Conservation (phyloP, 148 eudicot species). For the Suaeda aralocaspica region DNA sequence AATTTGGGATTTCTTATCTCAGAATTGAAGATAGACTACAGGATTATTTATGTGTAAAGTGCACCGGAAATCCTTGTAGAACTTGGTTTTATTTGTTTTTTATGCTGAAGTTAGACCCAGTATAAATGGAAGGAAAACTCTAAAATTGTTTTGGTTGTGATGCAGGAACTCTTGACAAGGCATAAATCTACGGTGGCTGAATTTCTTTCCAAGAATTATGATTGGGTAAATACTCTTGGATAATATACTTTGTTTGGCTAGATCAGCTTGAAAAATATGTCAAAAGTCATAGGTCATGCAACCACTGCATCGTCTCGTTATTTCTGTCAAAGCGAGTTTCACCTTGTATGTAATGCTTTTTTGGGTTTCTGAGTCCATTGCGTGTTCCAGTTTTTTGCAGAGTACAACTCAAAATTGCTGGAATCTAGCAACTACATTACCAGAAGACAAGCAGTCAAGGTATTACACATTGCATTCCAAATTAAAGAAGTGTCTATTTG, state of each 20-base stretch:
- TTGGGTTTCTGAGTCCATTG: constrained; percentile 1
- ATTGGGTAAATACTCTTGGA: constrained; percentile 54
- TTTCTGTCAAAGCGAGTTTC: too few relatives aligned
- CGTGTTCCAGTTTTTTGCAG: constrained; percentile 38
- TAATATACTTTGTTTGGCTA: background rate
- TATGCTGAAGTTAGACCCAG: background rate
- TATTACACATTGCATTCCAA: constrained; percentile 11
- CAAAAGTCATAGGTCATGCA: background rate
- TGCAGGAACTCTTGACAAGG: constrained; percentile 95
- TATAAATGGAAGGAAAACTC: background rate
- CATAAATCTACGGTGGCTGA: constrained; percentile 98
- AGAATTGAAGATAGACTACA: background rate
- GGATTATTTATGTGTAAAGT: background rate
- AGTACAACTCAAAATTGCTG: constrained; percentile 79
- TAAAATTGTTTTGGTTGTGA: constrained; percentile 9
- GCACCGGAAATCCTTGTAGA: background rate
- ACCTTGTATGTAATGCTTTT: background rate
- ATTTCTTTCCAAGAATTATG: constrained; percentile 81
- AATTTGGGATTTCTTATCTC: background rate
- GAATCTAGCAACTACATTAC: constrained; percentile 88
- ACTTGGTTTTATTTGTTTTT: background rate
- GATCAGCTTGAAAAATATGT: background rate
- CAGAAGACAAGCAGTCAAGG: constrained; percentile 88
- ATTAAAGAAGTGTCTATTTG: background rate
- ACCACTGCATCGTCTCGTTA: too few relatives aligned